Conservation (phyloP, 805 yeast species). For the Spencermartinsiella europaea region DNA sequence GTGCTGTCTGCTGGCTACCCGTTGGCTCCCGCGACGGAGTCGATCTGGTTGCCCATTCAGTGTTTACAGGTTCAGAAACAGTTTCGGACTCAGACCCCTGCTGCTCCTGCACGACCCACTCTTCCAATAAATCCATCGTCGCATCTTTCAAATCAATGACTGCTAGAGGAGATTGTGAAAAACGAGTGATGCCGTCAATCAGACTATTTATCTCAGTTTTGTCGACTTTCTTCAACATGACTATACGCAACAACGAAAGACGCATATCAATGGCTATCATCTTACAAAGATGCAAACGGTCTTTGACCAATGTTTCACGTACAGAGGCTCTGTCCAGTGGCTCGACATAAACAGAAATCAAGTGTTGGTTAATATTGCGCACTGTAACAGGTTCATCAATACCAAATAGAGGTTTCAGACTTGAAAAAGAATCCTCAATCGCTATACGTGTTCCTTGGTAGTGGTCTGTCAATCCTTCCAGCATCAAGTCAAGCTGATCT, state of each 20-base stretch:
- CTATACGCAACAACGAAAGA: not conserved
- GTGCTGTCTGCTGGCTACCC: too few relatives aligned
- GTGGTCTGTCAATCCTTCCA: slow-evolving; percentile 8
- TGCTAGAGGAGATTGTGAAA: not conserved
- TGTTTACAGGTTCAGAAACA: too few relatives aligned
- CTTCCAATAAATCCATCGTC: slow-evolving; percentile 8
- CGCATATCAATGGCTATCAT: slow-evolving; percentile 1
- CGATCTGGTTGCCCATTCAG: too few relatives aligned
- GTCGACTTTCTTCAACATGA: not conserved
- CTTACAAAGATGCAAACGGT: not conserved
- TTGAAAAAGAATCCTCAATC: slow-evolving; percentile 6
- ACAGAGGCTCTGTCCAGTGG: slow-evolving; percentile 12
- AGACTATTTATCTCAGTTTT: not conserved
- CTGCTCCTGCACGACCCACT: slow-evolving; percentile 13
- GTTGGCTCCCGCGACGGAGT: too few relatives aligned
- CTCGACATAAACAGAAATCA: slow-evolving; percentile 23
- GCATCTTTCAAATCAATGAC: not conserved
- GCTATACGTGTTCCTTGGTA: slow-evolving; percentile 8
- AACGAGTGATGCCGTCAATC: not conserved
- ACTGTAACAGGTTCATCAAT: slow-evolving; percentile 3
- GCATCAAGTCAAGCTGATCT: slow-evolving; percentile 10
- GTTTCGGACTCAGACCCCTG: too few relatives aligned
- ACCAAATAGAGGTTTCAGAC: slow-evolving; percentile 11
- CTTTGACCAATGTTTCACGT: not conserved
- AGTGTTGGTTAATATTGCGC: slow-evolving; percentile 13